Evolutionary conservation across 129 eudicot genomes (phyloP).

Genomic region (Helianthus annuus): HanXRQr2.0-SUNRISE NC_035444.2:22538381-22538880

Average conservation of each 20-base stretch:
- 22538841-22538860: too few species aligned
- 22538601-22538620: background rate
- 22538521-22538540: background rate
- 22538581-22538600: background rate
- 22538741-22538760: background rate
- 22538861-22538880: too few species aligned
- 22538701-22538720: background rate
- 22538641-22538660: background rate
- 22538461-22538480: background rate
- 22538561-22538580: background rate
- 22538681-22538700: background rate
- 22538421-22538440: too few species aligned
- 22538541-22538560: background rate
- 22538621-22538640: background rate
- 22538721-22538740: background rate
- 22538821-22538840: too few species aligned
- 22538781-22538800: too few species aligned
- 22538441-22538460: too few species aligned
- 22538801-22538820: too few species aligned
- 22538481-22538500: background rate
- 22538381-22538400: too few species aligned
- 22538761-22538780: background rate
- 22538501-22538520: background rate
- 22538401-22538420: too few species aligned
- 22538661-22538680: conserved; percentile 6